Conservation (phyloP, 164 flowering plant species). For the Stephania yunnanensis region DNA sequence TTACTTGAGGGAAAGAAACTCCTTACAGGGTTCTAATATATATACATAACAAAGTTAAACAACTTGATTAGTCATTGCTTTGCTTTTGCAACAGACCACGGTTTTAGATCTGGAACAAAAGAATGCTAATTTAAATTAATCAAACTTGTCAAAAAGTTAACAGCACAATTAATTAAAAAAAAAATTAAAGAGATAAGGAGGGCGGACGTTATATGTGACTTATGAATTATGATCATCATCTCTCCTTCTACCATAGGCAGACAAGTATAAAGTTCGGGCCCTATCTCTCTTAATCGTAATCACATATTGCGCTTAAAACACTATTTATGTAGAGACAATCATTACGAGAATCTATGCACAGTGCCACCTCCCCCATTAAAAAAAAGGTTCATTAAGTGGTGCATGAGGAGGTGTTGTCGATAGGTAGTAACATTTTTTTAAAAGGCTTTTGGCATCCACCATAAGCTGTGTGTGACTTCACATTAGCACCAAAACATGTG, state of each 20-base stretch:
- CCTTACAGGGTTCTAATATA: background rate
- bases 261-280: background rate
- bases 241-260: background rate
- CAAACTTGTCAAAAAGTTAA: background rate
- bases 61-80: background rate
- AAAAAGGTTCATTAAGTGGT: background rate
- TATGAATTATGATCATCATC: background rate
- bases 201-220: background rate
- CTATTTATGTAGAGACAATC: background rate
- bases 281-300: background rate
- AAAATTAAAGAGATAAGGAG: background rate
- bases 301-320: background rate
- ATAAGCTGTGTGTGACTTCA: background rate
- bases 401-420: background rate
- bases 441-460: background rate
- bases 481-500: background rate
- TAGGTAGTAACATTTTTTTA: background rate
- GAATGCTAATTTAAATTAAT: background rate
- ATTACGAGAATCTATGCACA: conserved; percentile 1
- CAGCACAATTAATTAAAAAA: background rate
- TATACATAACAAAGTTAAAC: background rate
- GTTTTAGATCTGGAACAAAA: background rate
- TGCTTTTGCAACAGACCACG: background rate
- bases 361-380: background rate
- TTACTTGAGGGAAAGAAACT: background rate